A percentile compares a stretch with the other conserved stretches of the same genome.
Conservation (phyloP, 305 asterid genomes). For the Galium porrigens region DNA sequence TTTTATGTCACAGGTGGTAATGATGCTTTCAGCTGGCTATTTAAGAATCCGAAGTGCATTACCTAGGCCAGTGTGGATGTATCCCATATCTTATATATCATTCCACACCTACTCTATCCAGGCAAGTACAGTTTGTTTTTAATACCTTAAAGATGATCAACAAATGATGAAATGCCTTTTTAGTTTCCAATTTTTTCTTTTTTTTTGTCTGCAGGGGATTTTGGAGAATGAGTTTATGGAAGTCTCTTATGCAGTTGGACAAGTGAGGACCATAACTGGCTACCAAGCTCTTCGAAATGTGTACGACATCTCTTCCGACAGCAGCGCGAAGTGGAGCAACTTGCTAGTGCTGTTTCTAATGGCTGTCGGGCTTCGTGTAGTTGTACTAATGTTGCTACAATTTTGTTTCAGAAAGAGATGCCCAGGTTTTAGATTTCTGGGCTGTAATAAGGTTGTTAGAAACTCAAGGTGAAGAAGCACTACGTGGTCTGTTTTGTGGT, state of each 20-base stretch:
- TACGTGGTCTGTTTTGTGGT: conserved; percentile 3
- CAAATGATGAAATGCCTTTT: background rate
- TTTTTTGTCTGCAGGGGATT: conserved; percentile 46
- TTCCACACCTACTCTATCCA: conserved; percentile 85
- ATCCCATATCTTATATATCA: conserved; percentile 72
- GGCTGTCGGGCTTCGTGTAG: conserved; percentile 59
- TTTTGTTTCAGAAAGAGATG: conserved; percentile 36
- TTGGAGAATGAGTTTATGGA: conserved; percentile 82
- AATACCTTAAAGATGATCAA: background rate
- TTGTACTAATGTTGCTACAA: conserved; percentile 45
- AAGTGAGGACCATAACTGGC: conserved; percentile 73
- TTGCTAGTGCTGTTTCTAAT: conserved; percentile 52
- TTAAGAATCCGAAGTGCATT: conserved; percentile 71
- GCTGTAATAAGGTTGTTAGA: conserved; percentile 35
- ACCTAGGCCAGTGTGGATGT: conserved; percentile 76
- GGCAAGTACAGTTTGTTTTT: conserved; percentile 34
- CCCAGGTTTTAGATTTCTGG: conserved; percentile 25
- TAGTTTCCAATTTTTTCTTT: background rate
- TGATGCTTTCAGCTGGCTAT: conserved; percentile 90
- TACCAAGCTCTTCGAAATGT: conserved; percentile 56
- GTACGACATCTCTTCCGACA: conserved; percentile 49
- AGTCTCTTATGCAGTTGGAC: conserved; percentile 76
- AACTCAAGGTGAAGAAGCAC: conserved; percentile 17
- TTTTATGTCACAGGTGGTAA: conserved; percentile 42
- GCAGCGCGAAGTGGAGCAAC: conserved; percentile 66